Conservation (phyloP, 495 filamentous ascomycete genomes). For the Neurospora intermedia region DNA sequence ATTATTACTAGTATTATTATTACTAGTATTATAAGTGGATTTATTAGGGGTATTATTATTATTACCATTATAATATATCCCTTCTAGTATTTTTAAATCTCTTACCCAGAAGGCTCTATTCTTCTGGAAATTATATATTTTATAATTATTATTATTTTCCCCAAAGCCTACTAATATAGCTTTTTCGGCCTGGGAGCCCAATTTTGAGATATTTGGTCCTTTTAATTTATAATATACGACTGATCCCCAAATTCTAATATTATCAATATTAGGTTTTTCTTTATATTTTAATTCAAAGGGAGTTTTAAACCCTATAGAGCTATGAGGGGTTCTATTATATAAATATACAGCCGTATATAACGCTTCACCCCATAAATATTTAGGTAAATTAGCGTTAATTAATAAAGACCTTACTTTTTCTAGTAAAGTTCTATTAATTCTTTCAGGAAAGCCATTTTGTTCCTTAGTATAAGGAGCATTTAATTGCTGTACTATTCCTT, state of each 20-base stretch:
- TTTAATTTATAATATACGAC: neutral
- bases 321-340: neutral
- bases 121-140: neutral
- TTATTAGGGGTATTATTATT: too few species aligned
- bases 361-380: too few species aligned
- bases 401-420: too few species aligned
- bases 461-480: too few species aligned
- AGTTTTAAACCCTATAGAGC: neutral
- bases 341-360: too few species aligned
- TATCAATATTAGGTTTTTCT: neutral
- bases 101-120: neutral
- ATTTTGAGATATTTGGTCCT: neutral
- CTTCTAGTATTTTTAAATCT: conserved; percentile 1
- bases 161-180: neutral
- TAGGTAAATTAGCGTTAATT: too few species aligned
- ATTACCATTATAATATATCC: too few species aligned
- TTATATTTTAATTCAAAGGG: neutral
- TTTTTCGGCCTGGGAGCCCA: neutral
- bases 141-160: neutral
- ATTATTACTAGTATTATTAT: too few species aligned
- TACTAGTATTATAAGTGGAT: too few species aligned
- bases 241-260: neutral
- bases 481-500: too few species aligned
- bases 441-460: too few species aligned
- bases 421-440: too few species aligned